These are phyloP conservation scores for Sugiyamaella valdiviana DNA, from an alignment of 805 yeast species.

Conservation along the genomic window DNA sequence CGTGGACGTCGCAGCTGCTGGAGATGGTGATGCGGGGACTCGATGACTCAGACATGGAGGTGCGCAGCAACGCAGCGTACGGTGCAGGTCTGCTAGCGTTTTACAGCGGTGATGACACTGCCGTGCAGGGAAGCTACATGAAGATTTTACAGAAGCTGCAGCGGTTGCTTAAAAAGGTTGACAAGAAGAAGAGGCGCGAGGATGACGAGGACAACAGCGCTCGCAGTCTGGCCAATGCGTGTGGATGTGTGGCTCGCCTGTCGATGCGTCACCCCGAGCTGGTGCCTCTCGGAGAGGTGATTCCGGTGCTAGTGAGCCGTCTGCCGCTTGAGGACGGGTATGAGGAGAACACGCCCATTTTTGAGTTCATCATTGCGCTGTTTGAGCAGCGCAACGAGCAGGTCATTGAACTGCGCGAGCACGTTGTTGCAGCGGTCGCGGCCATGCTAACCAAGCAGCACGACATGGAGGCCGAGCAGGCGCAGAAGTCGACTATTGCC, in stretches of 20 bases:
- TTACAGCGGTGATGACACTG: constrained; percentile 44
- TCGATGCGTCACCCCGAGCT: constrained; percentile 60
- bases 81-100: constrained; percentile 80
- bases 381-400: constrained; percentile 57
- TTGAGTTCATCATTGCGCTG: constrained; percentile 65
- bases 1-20: constrained; percentile 63
- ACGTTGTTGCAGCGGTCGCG: constrained; percentile 61
- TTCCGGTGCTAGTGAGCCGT: constrained; percentile 67
- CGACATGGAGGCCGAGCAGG: constrained; percentile 44
- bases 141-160: constrained; percentile 61
- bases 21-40: constrained; percentile 57
- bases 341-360: constrained; percentile 90
- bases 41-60: constrained; percentile 75
- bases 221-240: constrained; percentile 86
- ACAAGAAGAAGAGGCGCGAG: constrained; percentile 46
- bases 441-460: constrained; percentile 67
- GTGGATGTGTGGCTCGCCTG: constrained; percentile 96
- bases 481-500: constrained; percentile 45
- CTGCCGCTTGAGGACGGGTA: constrained; percentile 82
- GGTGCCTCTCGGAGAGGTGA: constrained; percentile 70
- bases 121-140: constrained; percentile 58
- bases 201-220: constrained; percentile 78
- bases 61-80: constrained; percentile 90
- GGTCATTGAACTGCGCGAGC: constrained; percentile 35
- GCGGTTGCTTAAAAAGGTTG: constrained; percentile 70